phyloP scores from a whole-genome alignment of 176 grass and related monocot species.

The Phyllostachys edulis region DNA sequence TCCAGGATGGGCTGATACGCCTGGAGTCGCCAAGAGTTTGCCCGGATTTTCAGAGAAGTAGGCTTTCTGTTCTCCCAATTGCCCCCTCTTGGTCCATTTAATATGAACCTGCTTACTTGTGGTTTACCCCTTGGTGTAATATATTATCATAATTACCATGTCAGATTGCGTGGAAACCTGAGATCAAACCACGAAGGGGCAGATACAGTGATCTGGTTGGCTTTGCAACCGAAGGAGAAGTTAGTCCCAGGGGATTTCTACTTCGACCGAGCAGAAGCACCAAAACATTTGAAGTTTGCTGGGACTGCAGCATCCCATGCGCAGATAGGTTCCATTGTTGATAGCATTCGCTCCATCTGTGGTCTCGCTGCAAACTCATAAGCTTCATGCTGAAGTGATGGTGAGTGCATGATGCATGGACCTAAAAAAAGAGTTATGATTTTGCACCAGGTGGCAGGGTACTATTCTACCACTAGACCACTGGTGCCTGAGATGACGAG shows the following conservation, averaged over 20 bases:
- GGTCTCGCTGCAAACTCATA: conserved; percentile 13
- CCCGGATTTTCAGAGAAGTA: conserved; percentile 69
- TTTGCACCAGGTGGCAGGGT: conserved; percentile 67
- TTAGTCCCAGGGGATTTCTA: conserved; percentile 70
- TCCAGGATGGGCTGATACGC: conserved; percentile 90
- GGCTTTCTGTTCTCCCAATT: background rate
- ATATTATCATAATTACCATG: background rate
- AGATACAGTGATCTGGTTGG: conserved; percentile 81
- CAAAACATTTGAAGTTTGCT: conserved; percentile 73
- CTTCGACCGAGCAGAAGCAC: conserved; percentile 81
- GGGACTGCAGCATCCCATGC: conserved; percentile 64
- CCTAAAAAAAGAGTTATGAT: background rate
- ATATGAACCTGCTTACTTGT: background rate
- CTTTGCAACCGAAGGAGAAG: conserved; percentile 77
- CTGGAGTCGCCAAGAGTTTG: conserved; percentile 77
- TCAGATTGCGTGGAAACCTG: conserved; percentile 75
- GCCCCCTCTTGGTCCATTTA: background rate
- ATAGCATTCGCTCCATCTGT: conserved; percentile 48
- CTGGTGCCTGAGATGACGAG: background rate
- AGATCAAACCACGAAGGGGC: conserved; percentile 67
- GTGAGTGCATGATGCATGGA: background rate
- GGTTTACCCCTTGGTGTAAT: background rate
- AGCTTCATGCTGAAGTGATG: background rate
- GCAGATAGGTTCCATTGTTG: conserved; percentile 52
- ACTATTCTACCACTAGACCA: conserved; percentile 77